Evolutionary conservation across 352 stramenopile species (phyloP), one percentile per base, ranked within the genome.

Genomic region (Phytophthora vignae): DNA sequence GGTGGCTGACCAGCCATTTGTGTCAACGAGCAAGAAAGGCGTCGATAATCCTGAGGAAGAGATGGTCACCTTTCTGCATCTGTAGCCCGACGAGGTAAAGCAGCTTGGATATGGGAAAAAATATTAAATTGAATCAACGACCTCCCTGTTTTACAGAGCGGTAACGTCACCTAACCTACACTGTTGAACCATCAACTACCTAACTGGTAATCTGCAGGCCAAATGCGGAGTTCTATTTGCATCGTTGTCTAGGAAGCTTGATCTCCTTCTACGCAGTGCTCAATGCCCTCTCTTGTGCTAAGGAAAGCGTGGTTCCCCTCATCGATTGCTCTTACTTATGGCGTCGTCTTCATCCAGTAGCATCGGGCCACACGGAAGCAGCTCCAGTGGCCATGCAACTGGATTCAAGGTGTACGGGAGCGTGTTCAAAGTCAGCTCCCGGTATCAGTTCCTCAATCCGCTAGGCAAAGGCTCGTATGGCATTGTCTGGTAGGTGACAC

Each of bases 381-480:
- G 52, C 2, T 57, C 61, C n/a, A 69, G 29, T 40, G n/a, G 53
- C 8, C 54, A 55, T n/a, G 36, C 52, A 21, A 64, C 67, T 6
- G 73, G 71, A 33, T 95, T 93, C 67, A 95, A 90, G 33, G 90
- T 95, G 19, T 96, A 94, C 62, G 87, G 88, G 15, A 91, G 82
- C 25, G 59, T 93, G 11, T 97, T 97, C 72, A 90, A 94, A 66
- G 83, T 94, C 17, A 87, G 94, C 38, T 82, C 85, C 38, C 81
- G 88, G 19, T 98, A 98, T 60, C 79, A 93, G 60, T 85, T 96
- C 58, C 81, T 98, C 53, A 95, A 97, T 59, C 79, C 89, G 7
- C 71, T 98, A 1, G 94, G 94, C 8, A 96, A 97, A 69, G 94
- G 94, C 33, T 97, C 91, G 2, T 98, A 98, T 50, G 94, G 94